These are phyloP conservation scores for Aspergillus felis DNA, from an alignment of 2,329 filamentous ascomycete genomes.

Conservation along the genomic window DNA sequence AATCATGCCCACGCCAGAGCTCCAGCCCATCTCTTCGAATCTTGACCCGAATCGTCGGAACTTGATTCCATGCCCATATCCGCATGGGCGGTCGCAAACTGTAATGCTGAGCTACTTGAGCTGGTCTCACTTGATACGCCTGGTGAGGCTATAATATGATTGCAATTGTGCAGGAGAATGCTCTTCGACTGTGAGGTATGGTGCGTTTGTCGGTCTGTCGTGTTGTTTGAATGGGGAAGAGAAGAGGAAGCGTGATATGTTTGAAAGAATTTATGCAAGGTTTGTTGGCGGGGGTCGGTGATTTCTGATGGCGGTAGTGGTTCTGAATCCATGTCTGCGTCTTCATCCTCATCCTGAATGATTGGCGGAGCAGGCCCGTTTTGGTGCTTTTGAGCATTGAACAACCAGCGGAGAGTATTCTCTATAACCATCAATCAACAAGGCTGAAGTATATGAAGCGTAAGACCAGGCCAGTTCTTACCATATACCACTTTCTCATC, in stretches of 20 bases:
- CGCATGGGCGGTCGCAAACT: constrained; percentile 21
- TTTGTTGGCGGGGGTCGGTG: constrained; percentile 39
- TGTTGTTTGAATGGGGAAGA: constrained; percentile 11
- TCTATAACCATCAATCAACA: constrained; percentile 20
- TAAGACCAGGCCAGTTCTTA: constrained; percentile 26
- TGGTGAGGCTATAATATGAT: constrained; percentile 13
- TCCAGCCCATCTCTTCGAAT: constrained; percentile 24
- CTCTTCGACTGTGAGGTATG: constrained; percentile 14
- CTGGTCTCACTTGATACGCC: constrained; percentile 17
- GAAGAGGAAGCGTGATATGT: constrained; percentile 18
- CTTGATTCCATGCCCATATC: constrained; percentile 31
- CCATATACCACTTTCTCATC: constrained; percentile 54
- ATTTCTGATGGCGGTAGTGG: constrained; percentile 22
- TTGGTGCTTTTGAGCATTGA: constrained; percentile 36
- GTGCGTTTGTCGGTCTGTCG: constrained; percentile 14
- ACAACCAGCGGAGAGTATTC: constrained; percentile 42
- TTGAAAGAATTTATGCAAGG: constrained; percentile 39
- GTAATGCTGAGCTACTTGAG: constrained; percentile 20
- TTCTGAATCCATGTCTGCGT: constrained; percentile 25
- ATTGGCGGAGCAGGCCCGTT: constrained; percentile 9
- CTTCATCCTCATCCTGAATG: constrained; percentile 9
- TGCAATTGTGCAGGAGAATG: constrained; percentile 16
- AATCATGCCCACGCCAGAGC: constrained; percentile 31
- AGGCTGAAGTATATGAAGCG: not conserved
- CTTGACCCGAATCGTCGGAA: constrained; percentile 15